Evolutionary conservation across 306 rosid species (phyloP).

Genomic region (Malus orientalis): DNA sequence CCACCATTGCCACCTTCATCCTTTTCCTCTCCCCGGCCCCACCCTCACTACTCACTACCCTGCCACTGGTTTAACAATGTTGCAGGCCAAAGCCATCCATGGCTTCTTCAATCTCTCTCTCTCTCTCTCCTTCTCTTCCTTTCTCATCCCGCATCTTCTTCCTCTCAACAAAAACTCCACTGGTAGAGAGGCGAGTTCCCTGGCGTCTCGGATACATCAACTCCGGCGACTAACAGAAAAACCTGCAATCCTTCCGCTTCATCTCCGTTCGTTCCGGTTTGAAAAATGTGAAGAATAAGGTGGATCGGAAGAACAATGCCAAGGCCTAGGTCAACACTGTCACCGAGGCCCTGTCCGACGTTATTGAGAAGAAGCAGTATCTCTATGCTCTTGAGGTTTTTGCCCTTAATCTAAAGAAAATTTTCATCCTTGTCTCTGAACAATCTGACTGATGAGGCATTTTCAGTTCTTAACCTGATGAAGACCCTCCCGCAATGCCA

Average conservation of each 20-base stretch:
- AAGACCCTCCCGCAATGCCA: slow-evolving; percentile 73
- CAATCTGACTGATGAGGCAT: slow-evolving; percentile 53
- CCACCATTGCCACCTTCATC: too few species aligned
- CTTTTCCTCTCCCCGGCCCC: too few species aligned
- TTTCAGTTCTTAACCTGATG: slow-evolving; percentile 58
- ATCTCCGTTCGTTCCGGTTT: slow-evolving; percentile 10
- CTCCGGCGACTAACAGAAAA: slow-evolving; percentile 29
- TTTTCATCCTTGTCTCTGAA: slow-evolving; percentile 42
- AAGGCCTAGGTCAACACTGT: slow-evolving; percentile 40
- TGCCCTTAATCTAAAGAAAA: neutral
- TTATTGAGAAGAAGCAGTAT: slow-evolving; percentile 68
- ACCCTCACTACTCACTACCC: too few species aligned
- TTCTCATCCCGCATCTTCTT: too few species aligned
- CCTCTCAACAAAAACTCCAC: too few species aligned
- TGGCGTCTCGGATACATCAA: slow-evolving; percentile 32
- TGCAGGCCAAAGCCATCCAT: too few species aligned
- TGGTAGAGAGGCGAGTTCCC: too few species aligned
- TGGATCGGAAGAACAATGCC: slow-evolving; percentile 38
- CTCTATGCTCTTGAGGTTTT: slow-evolving; percentile 78
- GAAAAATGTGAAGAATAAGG: slow-evolving; percentile 67
- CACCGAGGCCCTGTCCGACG: slow-evolving; percentile 67
- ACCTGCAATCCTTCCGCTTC: slow-evolving; percentile 13
- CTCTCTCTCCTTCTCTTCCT: too few species aligned
- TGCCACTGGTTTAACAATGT: too few species aligned
- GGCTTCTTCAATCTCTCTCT: too few species aligned